These are phyloP conservation scores for Plasmodium gaboni DNA, from an alignment of 169 alveolate species.

Conservation along the genomic window DNA sequence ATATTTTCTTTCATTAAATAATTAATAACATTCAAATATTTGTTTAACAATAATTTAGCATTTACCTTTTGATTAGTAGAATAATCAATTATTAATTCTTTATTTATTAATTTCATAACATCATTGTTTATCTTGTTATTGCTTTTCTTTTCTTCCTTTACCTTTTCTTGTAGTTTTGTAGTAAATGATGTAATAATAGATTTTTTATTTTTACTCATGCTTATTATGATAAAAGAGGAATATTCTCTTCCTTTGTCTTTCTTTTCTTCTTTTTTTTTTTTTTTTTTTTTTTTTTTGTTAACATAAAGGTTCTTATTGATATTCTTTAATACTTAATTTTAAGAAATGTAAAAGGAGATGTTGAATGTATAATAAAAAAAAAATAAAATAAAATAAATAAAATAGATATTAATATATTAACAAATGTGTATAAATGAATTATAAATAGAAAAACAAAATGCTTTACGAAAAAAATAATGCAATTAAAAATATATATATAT, in stretches of 20 bases:
- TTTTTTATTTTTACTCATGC: conserved; percentile 41
- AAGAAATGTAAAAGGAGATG: too few species aligned
- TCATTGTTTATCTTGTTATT: conserved; percentile 33
- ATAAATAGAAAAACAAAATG: too few species aligned
- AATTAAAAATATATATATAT: too few species aligned
- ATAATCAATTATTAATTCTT: conserved; percentile 56
- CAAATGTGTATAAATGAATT: too few species aligned
- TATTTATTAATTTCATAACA: conserved; percentile 56
- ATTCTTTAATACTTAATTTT: background rate
- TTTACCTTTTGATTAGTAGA: conserved; percentile 61
- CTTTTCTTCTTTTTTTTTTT: background rate
- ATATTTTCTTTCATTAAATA: conserved; percentile 63
- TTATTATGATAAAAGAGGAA: background rate
- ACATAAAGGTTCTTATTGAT: background rate
- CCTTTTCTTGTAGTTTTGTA: conserved; percentile 50
- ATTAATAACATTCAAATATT: conserved; percentile 49
- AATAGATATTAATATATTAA: too few species aligned
- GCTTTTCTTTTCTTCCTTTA: conserved; percentile 18
- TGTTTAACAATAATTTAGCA: conserved; percentile 47
- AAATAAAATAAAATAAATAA: too few species aligned
- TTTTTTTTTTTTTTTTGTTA: too few species aligned
- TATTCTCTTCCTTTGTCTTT: background rate
- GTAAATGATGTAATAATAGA: conserved; percentile 4
- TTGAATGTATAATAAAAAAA: too few species aligned
- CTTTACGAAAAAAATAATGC: too few species aligned